These are phyloP conservation scores for Euptelea pleiosperma DNA, from an alignment of 164 flowering plant genomes.

Conservation along the genomic window DNA sequence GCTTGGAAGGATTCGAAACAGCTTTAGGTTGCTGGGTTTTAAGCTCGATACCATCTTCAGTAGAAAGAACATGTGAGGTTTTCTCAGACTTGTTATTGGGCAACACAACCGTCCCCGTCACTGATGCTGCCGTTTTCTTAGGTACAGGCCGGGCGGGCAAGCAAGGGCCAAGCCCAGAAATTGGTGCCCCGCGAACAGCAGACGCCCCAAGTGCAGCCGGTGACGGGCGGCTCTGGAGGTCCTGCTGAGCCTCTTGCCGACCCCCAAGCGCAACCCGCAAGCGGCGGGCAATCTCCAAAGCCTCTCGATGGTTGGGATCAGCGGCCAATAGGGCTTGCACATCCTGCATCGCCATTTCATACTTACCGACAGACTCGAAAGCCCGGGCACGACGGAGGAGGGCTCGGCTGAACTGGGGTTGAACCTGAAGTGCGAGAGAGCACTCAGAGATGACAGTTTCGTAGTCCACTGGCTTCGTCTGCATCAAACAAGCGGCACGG, in stretches of 20 bases:
- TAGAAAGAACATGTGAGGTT: conserved; percentile 28
- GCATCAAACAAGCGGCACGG: conserved; percentile 96
- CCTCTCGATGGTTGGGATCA: conserved; percentile 77
- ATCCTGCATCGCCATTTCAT: conserved; percentile 86
- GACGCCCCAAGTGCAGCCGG: conserved; percentile 99
- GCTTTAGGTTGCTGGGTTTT: conserved; percentile 48
- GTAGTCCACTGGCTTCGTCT: conserved; percentile 88
- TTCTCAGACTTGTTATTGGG: conserved; percentile 48
- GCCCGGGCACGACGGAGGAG: conserved; percentile 88
- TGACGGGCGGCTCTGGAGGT: conserved; percentile 89
- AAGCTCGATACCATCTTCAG: conserved; percentile 55
- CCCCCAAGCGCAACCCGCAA: conserved; percentile 64
- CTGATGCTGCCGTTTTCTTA: conserved; percentile 40
- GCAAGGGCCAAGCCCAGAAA: conserved; percentile 85
- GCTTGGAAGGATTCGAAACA: no score
- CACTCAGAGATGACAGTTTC: conserved; percentile 86
- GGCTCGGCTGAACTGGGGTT: conserved; percentile 77
- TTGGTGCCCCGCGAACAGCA: conserved; percentile 89
- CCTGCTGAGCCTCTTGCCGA: conserved; percentile 78
- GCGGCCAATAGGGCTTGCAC: conserved; percentile 55
- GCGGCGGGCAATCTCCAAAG: conserved; percentile 67
- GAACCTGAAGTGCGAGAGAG: conserved; percentile 72
- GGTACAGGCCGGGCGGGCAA: conserved; percentile 75
- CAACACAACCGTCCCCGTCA: conserved; percentile 23
- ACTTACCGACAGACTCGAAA: conserved; percentile 75